A percentile compares a stretch with the other conserved stretches of the same genome.
Conservation (phyloP, 2,329 filamentous ascomycete genomes). For the Alternaria postmessia region DNA sequence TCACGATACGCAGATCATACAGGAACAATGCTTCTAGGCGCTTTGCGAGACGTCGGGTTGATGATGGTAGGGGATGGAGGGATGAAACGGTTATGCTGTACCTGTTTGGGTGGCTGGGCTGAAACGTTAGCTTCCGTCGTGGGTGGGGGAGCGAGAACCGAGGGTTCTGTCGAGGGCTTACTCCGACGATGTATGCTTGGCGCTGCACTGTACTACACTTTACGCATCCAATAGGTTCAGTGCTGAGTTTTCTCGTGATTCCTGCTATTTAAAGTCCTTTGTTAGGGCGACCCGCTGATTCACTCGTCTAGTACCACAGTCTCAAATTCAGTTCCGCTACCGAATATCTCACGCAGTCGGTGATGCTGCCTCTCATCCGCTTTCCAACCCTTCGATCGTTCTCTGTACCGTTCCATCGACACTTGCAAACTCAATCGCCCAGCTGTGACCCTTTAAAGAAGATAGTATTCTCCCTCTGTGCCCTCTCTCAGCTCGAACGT, state of each 20-base stretch:
- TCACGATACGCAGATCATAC: conserved; percentile 30
- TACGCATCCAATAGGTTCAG: neutral
- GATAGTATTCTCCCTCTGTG: neutral
- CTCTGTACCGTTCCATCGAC: neutral
- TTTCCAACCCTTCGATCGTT: neutral
- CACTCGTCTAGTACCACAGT: neutral
- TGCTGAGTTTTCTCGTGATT: neutral
- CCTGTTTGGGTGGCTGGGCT: conserved; percentile 10
- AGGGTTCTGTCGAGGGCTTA: neutral
- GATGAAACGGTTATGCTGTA: conserved; percentile 18
- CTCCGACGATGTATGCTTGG: neutral
- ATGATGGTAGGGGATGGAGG: neutral
- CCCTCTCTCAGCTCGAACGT: neutral
- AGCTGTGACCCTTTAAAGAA: neutral
- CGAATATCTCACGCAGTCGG: neutral
- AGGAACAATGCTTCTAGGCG: neutral
- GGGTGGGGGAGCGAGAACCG: neutral
- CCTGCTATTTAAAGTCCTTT: neutral
- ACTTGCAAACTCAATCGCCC: neutral
- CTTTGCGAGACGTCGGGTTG: conserved; percentile 7
- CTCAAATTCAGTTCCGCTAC: neutral
- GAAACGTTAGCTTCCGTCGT: conserved; percentile 13
- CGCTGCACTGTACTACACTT: neutral
- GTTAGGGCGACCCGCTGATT: neutral
- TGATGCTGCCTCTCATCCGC: neutral